Base-by-base conservation (phyloP, 768 basidiomycete genomes). In the Pulveroboletus sp. region DNA sequence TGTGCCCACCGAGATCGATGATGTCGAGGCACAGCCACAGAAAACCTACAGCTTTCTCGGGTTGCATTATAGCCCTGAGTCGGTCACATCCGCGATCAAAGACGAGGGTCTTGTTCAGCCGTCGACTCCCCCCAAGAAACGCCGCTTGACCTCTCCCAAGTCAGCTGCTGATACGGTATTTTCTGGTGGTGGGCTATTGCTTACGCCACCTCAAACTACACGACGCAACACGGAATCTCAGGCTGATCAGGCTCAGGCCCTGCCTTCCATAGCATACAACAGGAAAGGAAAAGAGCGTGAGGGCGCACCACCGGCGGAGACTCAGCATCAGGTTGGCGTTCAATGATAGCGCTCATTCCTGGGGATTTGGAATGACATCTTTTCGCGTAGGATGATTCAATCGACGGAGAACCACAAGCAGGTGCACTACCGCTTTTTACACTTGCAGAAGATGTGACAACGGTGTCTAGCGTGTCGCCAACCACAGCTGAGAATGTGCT, bases 201-300 rank as follows among this genome's bases (percentile, higher is more conserved):
- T 52, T 19, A 67, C 68, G 7, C 68, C 68, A 4, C 66, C 66
- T 21, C 44, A 58, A 42, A 69, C 59, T 16, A 52, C 27, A 17
- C 65, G 43, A n/a, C 58, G 58, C 5, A 16, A 6, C 16, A 1
- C 33, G 13, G 46, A 21, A 14, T 9, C 43, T n/a, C n/a, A n/a
- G n/a, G n/a, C n/a, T 42, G 40, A 41, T 25, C 45, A 20, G 16
- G 39, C 36, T 5, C 16, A 23, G 31, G 25, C 41, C 8, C 29
- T 34, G 31, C 29, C 58, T 47, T 46, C 47, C 16, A 45, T 31
- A 23, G 33, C 21, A 14, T 49, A 43, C 27, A 67, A 47, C 43
- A 55, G 55, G 27, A 63, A 63, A 44, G 62, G 55, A 19, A 70
- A 68, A 41, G 67, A 54, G 39, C 62, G 64, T 16, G 61, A 57